Conservation (phyloP, 371 early-diverging fungal species). For the Batrachochytrium dendrobatidis region DNA sequence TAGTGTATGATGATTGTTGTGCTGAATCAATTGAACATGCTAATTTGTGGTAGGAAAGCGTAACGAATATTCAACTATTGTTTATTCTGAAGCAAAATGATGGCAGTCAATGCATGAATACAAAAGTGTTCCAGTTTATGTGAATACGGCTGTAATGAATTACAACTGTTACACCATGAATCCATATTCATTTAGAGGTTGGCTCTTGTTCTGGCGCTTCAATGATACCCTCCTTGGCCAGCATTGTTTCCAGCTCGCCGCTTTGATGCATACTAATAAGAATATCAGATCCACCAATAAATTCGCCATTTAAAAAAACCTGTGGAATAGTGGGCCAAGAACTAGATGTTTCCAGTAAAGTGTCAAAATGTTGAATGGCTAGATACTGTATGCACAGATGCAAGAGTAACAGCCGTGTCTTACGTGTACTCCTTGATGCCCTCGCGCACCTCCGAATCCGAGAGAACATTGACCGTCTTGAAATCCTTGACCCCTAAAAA, state of each 20-base stretch:
- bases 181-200: too few species aligned
- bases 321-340: constrained; percentile 98
- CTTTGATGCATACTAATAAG: constrained; percentile 84
- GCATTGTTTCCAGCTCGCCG: constrained; percentile 78
- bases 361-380: neutral
- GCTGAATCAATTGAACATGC: too few species aligned
- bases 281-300: constrained; percentile 96
- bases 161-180: too few species aligned
- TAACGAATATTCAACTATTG: too few species aligned
- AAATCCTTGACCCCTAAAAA: constrained; percentile 63
- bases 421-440: constrained; percentile 92
- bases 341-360: constrained; percentile 14
- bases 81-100: too few species aligned
- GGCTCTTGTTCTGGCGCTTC: too few species aligned
- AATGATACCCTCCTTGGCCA: constrained; percentile 75
- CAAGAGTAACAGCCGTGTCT: constrained; percentile 11
- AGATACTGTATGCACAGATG: neutral
- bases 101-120: too few species aligned
- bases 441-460: constrained; percentile 79
- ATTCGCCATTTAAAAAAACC: constrained; percentile 92
- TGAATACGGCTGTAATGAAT: too few species aligned
- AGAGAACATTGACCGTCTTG: constrained; percentile 77
- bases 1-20: too few species aligned
- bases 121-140: too few species aligned
- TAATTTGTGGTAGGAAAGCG: too few species aligned